phyloP scores from a whole-genome alignment of 192 early-diverging fungal species.

The Obelidium mucronatum region DNA sequence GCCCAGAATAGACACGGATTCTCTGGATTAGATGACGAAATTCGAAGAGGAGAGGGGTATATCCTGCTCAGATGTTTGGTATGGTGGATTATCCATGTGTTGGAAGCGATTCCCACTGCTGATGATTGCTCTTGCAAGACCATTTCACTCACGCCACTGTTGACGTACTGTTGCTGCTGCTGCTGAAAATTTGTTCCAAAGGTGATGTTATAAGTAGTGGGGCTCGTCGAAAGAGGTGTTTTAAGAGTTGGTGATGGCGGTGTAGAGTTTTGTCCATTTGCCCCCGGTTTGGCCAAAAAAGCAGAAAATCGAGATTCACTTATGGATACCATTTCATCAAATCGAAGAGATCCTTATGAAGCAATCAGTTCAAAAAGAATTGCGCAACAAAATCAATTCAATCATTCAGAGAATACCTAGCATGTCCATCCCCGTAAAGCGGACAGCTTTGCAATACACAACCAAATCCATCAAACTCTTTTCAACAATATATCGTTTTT shows the following conservation, averaged over 20 bases:
- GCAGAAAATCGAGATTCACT: constrained; percentile 70
- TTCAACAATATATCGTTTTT: constrained; percentile 42
- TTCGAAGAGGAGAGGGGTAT: constrained; percentile 82
- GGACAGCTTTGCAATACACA: constrained; percentile 50
- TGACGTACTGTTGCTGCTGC: too few species aligned
- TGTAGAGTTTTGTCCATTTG: background rate
- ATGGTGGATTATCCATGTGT: background rate
- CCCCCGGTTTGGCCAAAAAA: constrained; percentile 45
- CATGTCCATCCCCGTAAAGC: constrained; percentile 44
- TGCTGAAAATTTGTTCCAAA: too few species aligned
- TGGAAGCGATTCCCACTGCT: background rate
- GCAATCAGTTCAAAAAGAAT: background rate
- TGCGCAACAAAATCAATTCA: background rate
- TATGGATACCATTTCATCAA: constrained; percentile 76
- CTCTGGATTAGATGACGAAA: constrained; percentile 85
- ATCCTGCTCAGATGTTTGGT: constrained; percentile 66
- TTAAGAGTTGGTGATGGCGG: background rate
- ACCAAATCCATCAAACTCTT: constrained; percentile 47
- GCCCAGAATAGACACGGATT: constrained; percentile 81
- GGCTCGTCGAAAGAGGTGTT: background rate
- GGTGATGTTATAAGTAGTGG: too few species aligned
- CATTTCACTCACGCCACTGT: too few species aligned
- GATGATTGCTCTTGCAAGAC: too few species aligned
- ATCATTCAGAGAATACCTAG: constrained; percentile 32
- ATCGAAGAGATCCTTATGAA: constrained; percentile 56